Conservation (phyloP, 495 filamentous ascomycete species). For the Penicillium riverlandense region DNA sequence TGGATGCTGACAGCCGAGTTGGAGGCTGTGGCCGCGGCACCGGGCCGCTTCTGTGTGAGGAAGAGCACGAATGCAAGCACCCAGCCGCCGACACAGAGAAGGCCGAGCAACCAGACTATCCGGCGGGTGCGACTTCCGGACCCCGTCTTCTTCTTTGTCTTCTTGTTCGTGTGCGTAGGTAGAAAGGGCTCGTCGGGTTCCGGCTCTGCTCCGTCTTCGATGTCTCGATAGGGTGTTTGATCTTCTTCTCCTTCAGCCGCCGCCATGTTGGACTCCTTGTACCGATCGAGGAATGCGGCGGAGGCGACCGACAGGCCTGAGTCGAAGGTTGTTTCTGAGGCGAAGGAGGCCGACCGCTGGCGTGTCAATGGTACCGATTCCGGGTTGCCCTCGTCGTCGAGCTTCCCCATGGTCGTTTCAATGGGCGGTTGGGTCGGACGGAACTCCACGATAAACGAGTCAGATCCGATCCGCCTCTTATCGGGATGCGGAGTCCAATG, state of each 20-base stretch:
- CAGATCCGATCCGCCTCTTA: constrained; percentile 4
- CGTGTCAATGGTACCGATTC: constrained; percentile 22
- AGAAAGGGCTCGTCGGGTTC: constrained; percentile 22
- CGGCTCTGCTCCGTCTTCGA: constrained; percentile 27
- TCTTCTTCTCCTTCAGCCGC: constrained; percentile 6
- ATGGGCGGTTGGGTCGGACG: background rate
- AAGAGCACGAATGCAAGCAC: constrained; percentile 69
- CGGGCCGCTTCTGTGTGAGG: constrained; percentile 43
- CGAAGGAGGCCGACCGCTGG: constrained; percentile 18
- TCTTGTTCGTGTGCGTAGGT: constrained; percentile 7
- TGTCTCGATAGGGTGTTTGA: constrained; percentile 25
- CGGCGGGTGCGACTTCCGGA: constrained; percentile 43
- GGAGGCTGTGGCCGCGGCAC: constrained; percentile 14
- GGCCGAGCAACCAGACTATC: constrained; percentile 59
- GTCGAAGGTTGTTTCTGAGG: constrained; percentile 28
- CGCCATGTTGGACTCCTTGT: constrained; percentile 13
- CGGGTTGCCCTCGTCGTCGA: constrained; percentile 17
- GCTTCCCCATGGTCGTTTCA: constrained; percentile 24
- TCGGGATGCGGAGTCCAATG: constrained; percentile 5
- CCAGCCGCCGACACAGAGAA: constrained; percentile 71
- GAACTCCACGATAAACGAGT: no score
- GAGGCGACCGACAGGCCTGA: constrained; percentile 34
- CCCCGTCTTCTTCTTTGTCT: constrained; percentile 10
- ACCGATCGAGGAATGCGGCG: constrained; percentile 20
- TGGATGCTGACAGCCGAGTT: constrained; percentile 12